Evolutionary conservation across 805 yeast genomes (phyloP).

Genomic region (Spathaspora gorwiae): DNA sequence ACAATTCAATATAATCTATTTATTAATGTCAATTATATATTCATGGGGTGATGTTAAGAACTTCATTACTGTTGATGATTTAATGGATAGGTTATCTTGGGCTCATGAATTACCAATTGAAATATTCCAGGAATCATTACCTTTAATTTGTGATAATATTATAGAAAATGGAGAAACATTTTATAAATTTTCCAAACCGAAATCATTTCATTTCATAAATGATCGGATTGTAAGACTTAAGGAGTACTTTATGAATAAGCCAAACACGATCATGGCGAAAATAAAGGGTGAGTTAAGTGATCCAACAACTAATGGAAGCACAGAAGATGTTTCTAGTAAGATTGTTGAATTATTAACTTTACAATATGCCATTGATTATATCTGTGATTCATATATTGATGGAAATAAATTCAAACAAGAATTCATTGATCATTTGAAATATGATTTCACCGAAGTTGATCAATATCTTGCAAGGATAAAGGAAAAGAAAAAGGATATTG

Average conservation of each 20-base stretch:
- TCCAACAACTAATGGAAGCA: slow-evolving; percentile 15
- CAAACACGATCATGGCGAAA: slow-evolving; percentile 12
- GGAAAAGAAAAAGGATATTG: slow-evolving; percentile 17
- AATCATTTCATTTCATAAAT: slow-evolving; percentile 35
- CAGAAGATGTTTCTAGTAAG: slow-evolving; percentile 1
- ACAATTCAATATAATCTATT: slow-evolving; percentile 36
- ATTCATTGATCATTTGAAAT: slow-evolving; percentile 11
- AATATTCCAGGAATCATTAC: slow-evolving; percentile 19
- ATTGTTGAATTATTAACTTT: slow-evolving; percentile 18
- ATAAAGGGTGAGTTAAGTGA: slow-evolving; percentile 18
- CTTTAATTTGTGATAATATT: slow-evolving; percentile 24
- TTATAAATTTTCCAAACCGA: slow-evolving; percentile 38
- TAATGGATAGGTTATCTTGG: slow-evolving; percentile 32
- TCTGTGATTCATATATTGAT: slow-evolving; percentile 42
- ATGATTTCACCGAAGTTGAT: slow-evolving; percentile 19
- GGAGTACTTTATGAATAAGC: slow-evolving; percentile 6
- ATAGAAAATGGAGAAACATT: slow-evolving; percentile 30
- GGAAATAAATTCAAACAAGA: slow-evolving; percentile 18
- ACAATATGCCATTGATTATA: slow-evolving; percentile 42
- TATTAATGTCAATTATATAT: slow-evolving; percentile 34
- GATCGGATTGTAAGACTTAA: slow-evolving; percentile 29
- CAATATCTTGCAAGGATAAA: slow-evolving; percentile 13
- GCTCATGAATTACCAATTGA: slow-evolving; percentile 21
- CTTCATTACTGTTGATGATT: slow-evolving; percentile 40
- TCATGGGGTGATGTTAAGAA: slow-evolving; percentile 21